Evolutionary conservation across 129 eudicot species (phyloP), one percentile per base, ranked within the genome.

Genomic region (Centella asiatica): DNA sequence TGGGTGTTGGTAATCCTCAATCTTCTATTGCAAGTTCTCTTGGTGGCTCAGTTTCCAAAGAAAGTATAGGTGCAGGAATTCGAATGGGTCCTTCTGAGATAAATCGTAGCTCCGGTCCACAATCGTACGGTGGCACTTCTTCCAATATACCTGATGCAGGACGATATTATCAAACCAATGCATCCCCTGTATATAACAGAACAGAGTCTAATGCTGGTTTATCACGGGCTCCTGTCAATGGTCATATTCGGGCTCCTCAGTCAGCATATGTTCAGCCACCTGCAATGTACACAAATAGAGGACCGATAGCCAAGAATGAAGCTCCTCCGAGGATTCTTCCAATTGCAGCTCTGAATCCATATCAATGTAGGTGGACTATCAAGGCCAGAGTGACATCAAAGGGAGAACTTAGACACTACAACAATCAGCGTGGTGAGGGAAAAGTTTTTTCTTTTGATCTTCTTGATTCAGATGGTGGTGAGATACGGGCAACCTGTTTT

Each of bases 371-470:
- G 70, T 92, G 99, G 99, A 92, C 95, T 25, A 80, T 92, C 46
- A 92, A 87, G 63, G 99, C 96, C 4, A 81, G 99, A 34, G 99
- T 92, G 50, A 87, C 96, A 48, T 74, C 78, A 37, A 92, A 92
- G 72, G 73, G 79, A 6, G 92, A 80, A 29, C 86, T 87, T 26
- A 82, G 95, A 66, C 86, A 65, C 65, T 92, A 92, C 82, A 87
- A 53, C 22, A 92, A 92, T 69, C 70, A 85, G 40, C 79, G 76
- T 29, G 99, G 99, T 42, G 96, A 92, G 57, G 99, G 99, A 24
- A 87, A 87, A 70, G 99, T 92, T 18, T 87, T 92, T 69, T 81
- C 90, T 23, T 92, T 87, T 64, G 99, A 92, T 76, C 96, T 92
- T 60, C 84, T 92, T 52, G 99, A 92, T 78, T 68, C 95, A 46